Base-by-base conservation (phyloP, 257 asterid genomes). In the Salvia hispanica region DNA sequence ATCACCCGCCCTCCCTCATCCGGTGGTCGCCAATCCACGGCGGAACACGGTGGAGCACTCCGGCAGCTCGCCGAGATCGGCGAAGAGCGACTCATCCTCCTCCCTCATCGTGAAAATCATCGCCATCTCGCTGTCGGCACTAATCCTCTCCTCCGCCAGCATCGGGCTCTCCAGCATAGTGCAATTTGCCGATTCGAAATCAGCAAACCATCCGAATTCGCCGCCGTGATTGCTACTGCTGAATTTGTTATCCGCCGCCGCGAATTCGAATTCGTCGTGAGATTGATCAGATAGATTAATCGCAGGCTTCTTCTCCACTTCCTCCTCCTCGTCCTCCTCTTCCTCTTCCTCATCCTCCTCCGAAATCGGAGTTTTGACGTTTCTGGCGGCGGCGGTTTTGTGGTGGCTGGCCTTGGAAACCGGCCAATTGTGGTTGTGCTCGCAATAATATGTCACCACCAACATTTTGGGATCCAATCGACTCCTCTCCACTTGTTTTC, bases 401-500 rank as follows among this genome's bases (percentile, higher is more conserved):
- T 67, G 76, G 54, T 66, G 76, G 78, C 56, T 60, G 76, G 70
- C 82, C 25, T 79, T 79, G 33, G 84, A 48, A 5, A 87, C 74
- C 66, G 97, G 96, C 77, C 82, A 84, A 9, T 85, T 83, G 81
- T 94, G 99, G 72, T 91, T 88, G 79, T 94, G 99, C 10, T 88
- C 96, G 43, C 92, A 86, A 61, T 95, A 78, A 75, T 94, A 94
- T 2, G 99, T 88, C 33, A 94, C 95, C 11, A 89, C 53, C 5
- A 94, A 61, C 92, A 78, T 83, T 71, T 60, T 76, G 3, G 99
- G 95, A 72, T 94, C 96, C 34, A 61, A 62, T 44, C 82, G 72
- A 67, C 89, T 93, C 61, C 97, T 85, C 77, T 93, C 99, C 14
- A 93, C 96, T 80, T 94, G 97, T 70, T 90, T 94, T 76, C 94